These are phyloP conservation scores for Funneliformis mosseae DNA, from an alignment of 192 early-diverging fungal species.

Conservation along the genomic window DNA sequence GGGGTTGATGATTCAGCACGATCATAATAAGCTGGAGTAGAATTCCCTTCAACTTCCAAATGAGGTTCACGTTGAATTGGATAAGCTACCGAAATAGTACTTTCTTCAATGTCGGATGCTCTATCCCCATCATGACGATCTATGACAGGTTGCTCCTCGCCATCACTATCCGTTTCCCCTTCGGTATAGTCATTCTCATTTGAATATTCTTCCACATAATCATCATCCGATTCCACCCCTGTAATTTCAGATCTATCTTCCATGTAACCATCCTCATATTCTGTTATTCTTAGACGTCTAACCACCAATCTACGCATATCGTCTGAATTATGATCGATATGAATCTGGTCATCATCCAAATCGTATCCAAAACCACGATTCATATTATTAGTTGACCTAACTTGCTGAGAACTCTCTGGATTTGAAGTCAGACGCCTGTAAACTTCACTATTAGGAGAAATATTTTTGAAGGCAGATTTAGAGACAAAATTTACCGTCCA, in stretches of 20 bases:
- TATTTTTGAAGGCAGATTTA: neutral
- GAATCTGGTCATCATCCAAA: neutral
- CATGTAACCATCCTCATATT: neutral
- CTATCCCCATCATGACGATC: no score
- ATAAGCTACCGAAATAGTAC: no score
- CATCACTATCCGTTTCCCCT: neutral
- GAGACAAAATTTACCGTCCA: slow-evolving; percentile 29
- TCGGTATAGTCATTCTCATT: neutral
- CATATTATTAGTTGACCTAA: neutral
- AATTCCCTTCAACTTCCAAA: neutral
- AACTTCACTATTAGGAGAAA: neutral
- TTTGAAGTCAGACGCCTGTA: neutral
- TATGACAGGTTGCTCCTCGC: no score
- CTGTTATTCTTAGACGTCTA: neutral
- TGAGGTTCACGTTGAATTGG: neutral
- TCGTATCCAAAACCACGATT: neutral
- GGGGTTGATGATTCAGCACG: neutral
- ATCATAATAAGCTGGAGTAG: neutral
- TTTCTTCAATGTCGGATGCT: no score
- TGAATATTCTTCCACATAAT: neutral
- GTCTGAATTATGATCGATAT: neutral
- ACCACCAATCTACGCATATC: neutral
- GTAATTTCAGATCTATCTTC: neutral
- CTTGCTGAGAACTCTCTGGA: neutral
- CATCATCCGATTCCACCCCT: neutral